Conservation (phyloP, 2,329 filamentous ascomycete species). For the Rhynchosporium secalis region DNA sequence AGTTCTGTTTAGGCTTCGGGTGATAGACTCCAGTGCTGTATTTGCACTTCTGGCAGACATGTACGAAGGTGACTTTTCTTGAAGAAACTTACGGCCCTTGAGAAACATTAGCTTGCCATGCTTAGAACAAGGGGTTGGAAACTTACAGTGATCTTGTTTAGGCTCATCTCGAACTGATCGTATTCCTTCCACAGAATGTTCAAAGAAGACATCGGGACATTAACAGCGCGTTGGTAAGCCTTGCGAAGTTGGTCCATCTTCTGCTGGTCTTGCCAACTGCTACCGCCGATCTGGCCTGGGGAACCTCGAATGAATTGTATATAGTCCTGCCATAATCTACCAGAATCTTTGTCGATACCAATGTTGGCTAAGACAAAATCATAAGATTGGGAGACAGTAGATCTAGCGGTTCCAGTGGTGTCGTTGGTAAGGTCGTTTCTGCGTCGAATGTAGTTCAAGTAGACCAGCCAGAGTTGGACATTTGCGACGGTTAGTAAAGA, state of each 20-base stretch:
- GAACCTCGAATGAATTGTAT: conserved; percentile 89
- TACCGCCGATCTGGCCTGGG: conserved; percentile 82
- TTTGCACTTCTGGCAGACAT: conserved; percentile 94
- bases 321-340: conserved; percentile 90
- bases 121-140: not conserved
- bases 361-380: conserved; percentile 89
- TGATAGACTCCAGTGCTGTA: conserved; percentile 87
- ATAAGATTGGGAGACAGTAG: conserved; percentile 81
- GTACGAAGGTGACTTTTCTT: conserved; percentile 88
- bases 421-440: conserved; percentile 86
- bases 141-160: conserved; percentile 87
- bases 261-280: conserved; percentile 92
- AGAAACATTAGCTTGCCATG: conserved; percentile 27
- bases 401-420: conserved; percentile 71
- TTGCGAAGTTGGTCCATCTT: conserved; percentile 95
- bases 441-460: conserved; percentile 92
- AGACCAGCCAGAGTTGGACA: conserved; percentile 86
- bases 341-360: conserved; percentile 87
- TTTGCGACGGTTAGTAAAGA: conserved; percentile 78
- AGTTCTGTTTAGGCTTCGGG: conserved; percentile 70
- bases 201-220: conserved; percentile 79
- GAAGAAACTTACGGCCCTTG: conserved; percentile 91
- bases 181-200: conserved; percentile 96
- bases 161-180: conserved; percentile 88
- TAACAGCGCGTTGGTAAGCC: conserved; percentile 87